phyloP scores from a whole-genome alignment of 2,329 filamentous ascomycete genomes.

The Periconia sp. region DNA sequence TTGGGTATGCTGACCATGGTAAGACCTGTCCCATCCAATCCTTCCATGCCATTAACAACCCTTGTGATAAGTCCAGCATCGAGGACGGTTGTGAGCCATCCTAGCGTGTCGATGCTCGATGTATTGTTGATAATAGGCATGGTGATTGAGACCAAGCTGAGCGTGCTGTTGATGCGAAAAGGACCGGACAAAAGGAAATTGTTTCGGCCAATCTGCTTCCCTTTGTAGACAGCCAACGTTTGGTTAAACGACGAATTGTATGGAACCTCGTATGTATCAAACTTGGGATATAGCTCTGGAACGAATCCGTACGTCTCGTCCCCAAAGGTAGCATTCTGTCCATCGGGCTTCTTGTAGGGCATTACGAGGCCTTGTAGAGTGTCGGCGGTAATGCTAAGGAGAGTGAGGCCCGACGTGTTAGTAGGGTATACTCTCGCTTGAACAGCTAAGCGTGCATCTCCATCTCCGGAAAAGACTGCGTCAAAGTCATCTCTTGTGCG shows the following conservation, averaged over 20 bases:
- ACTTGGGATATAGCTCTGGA: conserved; percentile 75
- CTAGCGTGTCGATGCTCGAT: conserved; percentile 68
- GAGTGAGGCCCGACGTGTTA: conserved; percentile 61
- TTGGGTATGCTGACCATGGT: conserved; percentile 55
- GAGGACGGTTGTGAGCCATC: conserved; percentile 83
- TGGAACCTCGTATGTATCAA: conserved; percentile 63
- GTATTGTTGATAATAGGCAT: conserved; percentile 76
- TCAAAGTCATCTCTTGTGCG: conserved; percentile 68
- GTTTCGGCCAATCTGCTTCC: conserved; percentile 50
- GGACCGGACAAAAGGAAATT: conserved; percentile 78
- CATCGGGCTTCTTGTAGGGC: conserved; percentile 67
- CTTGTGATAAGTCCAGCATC: conserved; percentile 69
- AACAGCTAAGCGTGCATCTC: conserved; percentile 59
- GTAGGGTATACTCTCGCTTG: conserved; percentile 77
- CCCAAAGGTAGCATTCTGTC: conserved; percentile 65
- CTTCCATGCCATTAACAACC: conserved; percentile 69
- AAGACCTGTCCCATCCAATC: conserved; percentile 72
- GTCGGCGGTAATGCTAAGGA: conserved; percentile 54
- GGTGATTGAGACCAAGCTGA: conserved; percentile 80
- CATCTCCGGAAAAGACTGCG: conserved; percentile 70
- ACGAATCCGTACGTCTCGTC: conserved; percentile 72
- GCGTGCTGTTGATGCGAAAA: conserved; percentile 71
- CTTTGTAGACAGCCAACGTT: conserved; percentile 51
- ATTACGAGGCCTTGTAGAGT: conserved; percentile 60
- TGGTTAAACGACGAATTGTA: conserved; percentile 38